Evolutionary conservation across 192 early-diverging fungal species (phyloP).

Genomic region (Coemansia sp.): DNA sequence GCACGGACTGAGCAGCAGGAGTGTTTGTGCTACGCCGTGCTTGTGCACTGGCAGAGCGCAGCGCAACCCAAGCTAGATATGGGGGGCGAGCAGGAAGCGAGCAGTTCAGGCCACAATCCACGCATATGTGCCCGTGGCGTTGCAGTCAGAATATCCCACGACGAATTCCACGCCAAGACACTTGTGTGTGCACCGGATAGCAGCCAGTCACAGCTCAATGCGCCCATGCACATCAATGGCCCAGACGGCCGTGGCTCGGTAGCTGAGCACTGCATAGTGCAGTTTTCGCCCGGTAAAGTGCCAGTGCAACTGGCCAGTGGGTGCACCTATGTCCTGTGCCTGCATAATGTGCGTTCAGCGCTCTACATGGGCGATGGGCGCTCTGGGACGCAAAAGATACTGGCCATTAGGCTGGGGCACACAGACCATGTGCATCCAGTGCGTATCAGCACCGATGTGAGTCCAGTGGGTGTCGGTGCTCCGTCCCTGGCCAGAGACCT

Average conservation of each 20-base stretch:
- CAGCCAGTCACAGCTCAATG: not conserved
- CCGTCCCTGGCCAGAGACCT: not conserved
- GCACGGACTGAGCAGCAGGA: not conserved
- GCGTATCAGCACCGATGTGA: not conserved
- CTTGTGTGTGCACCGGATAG: too few species aligned
- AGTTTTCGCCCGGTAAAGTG: slow-evolving; percentile 3
- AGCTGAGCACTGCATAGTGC: slow-evolving; percentile 7
- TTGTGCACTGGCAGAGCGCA: slow-evolving; percentile 15
- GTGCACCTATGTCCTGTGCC: slow-evolving; percentile 23
- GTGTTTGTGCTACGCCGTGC: slow-evolving; percentile 12
- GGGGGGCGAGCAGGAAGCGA: not conserved
- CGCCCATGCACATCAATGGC: not conserved
- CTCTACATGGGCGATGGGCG: not conserved
- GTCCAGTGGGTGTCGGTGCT: not conserved
- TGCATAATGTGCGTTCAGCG: not conserved
- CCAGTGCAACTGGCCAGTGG: slow-evolving; percentile 12
- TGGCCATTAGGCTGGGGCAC: not conserved
- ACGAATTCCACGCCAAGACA: not conserved
- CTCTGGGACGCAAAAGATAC: not conserved
- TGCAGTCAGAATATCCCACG: not conserved
- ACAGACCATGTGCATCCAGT: slow-evolving; percentile 23
- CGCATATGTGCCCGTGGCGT: not conserved
- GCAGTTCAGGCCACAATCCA: not conserved
- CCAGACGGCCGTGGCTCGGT: not conserved
- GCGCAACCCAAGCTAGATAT: not conserved